Evolutionary conservation across 2,329 filamentous ascomycete species (phyloP), one percentile per base, ranked within the genome.

Genomic region (Albophoma yamanashiensis): DNA sequence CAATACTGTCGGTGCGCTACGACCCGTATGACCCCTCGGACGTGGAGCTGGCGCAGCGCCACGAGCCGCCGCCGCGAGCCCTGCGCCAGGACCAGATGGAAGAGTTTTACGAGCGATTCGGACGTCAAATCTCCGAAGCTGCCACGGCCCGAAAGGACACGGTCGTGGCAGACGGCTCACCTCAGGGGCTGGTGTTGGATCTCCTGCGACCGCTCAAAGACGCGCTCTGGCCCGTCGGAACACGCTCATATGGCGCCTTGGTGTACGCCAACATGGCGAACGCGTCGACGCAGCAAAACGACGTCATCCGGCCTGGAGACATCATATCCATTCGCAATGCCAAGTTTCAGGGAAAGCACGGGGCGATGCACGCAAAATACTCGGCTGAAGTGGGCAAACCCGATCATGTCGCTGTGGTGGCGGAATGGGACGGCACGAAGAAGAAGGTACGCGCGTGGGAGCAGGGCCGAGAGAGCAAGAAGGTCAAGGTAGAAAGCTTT

Each of bases 401-500:
- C 4, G 91, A 93, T 64, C 94, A 99, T 69, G 93, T 97, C 0
- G 94, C 84, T 2, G 78, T 99, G 2, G 93, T 99, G 4, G 84
- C 91, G 12, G 94, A 99, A 73, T 99, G 94, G 94, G 94, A 99
- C 73, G 94, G 94, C 3, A 96, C 91, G 47, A 96, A 97, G 83
- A 96, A 96, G 82, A 97, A 97, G 81, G 88, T 99, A 34, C 80
- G 92, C 36, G 92, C 88, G 1, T 97, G 91, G 90, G 94, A 97
- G 74, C 94, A 99, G 72, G 93, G 93, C 0, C 80, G 93, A 17
- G 93, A 97, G 78, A 92, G 86, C 72, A 93, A 89, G 74, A 97
- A 97, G 79, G 88, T 95, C 59, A 94, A 95, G 78, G 78, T 91
- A 62, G 93, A 97, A 79, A 96, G 92, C 75, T 97, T 93, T 77